Evolutionary conservation across 2,329 filamentous ascomycete species (phyloP), one percentile per base, ranked within the genome.

Genomic region (Cytospora leucostoma): DNA sequence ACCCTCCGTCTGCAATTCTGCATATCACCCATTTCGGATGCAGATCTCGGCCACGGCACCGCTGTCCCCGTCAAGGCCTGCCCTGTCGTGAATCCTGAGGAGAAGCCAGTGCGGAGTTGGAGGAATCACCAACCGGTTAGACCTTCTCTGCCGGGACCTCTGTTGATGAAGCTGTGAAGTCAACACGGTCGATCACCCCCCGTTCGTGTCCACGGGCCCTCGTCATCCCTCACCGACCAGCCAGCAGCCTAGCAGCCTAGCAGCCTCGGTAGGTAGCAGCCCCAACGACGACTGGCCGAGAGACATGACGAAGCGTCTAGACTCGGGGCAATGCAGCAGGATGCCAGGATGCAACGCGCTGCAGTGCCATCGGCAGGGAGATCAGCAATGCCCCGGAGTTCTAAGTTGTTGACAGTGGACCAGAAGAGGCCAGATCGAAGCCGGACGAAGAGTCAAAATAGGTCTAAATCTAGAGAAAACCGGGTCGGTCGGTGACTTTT

Each of bases 31-130:
- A 27, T 21, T 47, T 19, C 21, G 44, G 44, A 8, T 55, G 59
- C 38, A 61, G 51, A 34, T 49, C 58, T 37, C 19, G 37, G 33
- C 59, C 59, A 44, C 53, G 51, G 38, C 19, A 17, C 17, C 21
- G 47, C 21, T 7, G 15, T 38, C n/a, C 34, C 49, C 38, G 38
- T 49, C 19, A 37, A 54, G 50, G 35, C 58, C 51, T 61, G 51
- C 58, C 34, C 11, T 47, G 44, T 47, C 19, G 27, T 27, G 27
- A 27, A 27, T 27, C 4, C 27, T 21, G 2, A 12, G 8, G n/a
- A 47, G 44, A 47, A 19, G n/a, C 44, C n/a, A 47, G 27, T 37
- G 32, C 37, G 58, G 37, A 17, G 33, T 13, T 13, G 38, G 12
- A 33, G 27, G 27, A 40, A 47, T 60, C 37, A 54, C 7, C 44